Evolutionary conservation across 129 eudicot genomes (phyloP), one percentile per base, ranked within the genome.

Genomic region (Chrysanthemum seticuspe): DNA sequence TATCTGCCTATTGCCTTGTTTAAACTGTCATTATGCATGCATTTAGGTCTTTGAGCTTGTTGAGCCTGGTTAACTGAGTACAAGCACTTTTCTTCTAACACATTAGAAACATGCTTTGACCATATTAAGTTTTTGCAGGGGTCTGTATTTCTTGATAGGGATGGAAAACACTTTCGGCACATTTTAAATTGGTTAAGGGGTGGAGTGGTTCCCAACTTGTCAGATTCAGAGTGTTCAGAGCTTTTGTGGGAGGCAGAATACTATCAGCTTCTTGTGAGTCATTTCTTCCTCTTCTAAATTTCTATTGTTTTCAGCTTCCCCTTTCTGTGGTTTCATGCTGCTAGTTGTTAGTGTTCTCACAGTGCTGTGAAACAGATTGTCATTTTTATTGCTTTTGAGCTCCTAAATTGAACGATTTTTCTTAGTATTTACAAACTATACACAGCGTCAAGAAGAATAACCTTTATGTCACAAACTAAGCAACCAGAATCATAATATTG

Each of bases 121-220:
- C 40, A 59, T 25, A 47, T 71, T 53, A 23, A 31, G 14, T 57
- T 79, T 23, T 59, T 84, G 75, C 88, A 92, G 97, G 98, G 98
- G 36, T 89, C 77, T 67, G 82, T 92, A n/a, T 92, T 89, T 76
- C 85, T 92, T 34, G 98, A 92, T 65, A 89, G 98, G 85, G 98
- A 92, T 58, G 98, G 98, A 27, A 92, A 85, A 76, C 95, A 87
- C 79, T 89, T 92, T 72, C 85, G 96, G 49, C 92, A 89, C 75
- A 79, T 92, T 49, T 79, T 89, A 70, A 92, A 92, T 79, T 92
- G 98, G 98, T 74, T 92, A 82, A 85, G 98, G 82, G 96, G 89
- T 84, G 96, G 96, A 27, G 82, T 80, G 19, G 83, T 92, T 77
- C 88, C 98, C 48, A 67, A 76, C 14, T 56, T 92, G 84, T 63